These are phyloP conservation scores for Triticum urartu DNA, from an alignment of 176 grass and related monocot species.

Conservation along the genomic window DNA sequence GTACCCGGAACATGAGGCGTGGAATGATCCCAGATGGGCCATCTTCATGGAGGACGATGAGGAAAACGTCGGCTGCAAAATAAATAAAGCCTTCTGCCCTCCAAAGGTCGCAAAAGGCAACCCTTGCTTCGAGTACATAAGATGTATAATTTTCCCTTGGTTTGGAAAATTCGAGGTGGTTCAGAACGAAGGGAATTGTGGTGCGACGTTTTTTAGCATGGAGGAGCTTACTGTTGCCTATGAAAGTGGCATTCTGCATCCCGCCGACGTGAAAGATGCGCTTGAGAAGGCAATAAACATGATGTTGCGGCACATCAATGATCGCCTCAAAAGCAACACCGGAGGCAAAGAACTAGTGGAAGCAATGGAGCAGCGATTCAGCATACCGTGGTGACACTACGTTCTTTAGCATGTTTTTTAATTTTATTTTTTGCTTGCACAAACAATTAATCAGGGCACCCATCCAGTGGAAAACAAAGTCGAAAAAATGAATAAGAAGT, in stretches of 20 bases:
- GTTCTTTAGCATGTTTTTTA: too few species aligned
- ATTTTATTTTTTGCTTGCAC: too few species aligned
- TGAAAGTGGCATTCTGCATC: constrained; percentile 45
- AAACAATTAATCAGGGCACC: too few species aligned
- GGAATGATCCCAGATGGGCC: constrained; percentile 41
- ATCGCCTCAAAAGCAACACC: too few species aligned
- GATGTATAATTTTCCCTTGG: too few species aligned
- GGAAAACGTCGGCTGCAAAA: constrained; percentile 43
- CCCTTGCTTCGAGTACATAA: not conserved
- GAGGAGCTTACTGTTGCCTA: constrained; percentile 46
- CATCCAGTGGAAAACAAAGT: too few species aligned
- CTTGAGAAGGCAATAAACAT: constrained; percentile 49
- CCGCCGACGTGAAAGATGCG: constrained; percentile 51
- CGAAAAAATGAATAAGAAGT: too few species aligned
- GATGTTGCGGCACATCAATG: not conserved
- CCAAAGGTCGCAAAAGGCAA: constrained; percentile 45
- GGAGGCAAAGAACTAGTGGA: too few species aligned
- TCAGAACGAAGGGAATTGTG: too few species aligned
- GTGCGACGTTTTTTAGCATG: constrained; percentile 21
- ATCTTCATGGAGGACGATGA: constrained; percentile 62
- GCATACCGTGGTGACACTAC: too few species aligned
- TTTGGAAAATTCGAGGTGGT: too few species aligned
- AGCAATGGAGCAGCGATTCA: too few species aligned
- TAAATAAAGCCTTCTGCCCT: constrained; percentile 54
- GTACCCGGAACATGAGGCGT: constrained; percentile 37